phyloP scores from a whole-genome alignment of 2,329 filamentous ascomycete genomes.

The Claviceps sp. region DNA sequence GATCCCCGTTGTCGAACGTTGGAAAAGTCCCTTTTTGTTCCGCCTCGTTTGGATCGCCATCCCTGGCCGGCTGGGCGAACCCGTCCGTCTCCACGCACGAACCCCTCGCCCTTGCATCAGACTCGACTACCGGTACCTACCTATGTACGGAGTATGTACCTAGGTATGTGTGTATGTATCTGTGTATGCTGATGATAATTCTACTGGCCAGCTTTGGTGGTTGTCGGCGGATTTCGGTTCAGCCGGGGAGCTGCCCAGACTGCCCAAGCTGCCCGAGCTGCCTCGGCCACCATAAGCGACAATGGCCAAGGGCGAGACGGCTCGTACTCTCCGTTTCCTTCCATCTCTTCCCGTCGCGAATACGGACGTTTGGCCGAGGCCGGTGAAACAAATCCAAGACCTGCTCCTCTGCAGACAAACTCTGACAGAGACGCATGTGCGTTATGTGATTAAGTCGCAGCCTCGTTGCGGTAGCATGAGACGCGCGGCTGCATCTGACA shows the following conservation, averaged over 20 bases:
- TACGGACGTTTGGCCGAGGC: too few relatives aligned
- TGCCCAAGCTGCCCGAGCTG: background rate
- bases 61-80: background rate
- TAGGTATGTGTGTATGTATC: background rate
- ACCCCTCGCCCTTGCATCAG: background rate
- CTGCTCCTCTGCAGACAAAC: too few relatives aligned
- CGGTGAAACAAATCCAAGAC: too few relatives aligned
- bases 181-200: background rate
- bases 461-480: too few relatives aligned
- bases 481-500: too few relatives aligned
- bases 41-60: background rate
- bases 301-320: constrained; percentile 10
- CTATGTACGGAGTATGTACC: too few relatives aligned
- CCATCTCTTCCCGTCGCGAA: constrained; percentile 8
- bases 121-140: background rate
- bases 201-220: too few relatives aligned
- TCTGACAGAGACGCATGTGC: too few relatives aligned
- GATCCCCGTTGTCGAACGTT: too few relatives aligned
- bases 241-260: too few relatives aligned
- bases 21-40: background rate
- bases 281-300: constrained; percentile 4
- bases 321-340: background rate
- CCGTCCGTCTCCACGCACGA: background rate
- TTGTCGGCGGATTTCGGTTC: too few relatives aligned
- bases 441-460: too few relatives aligned